Evolutionary conservation across 441 rosid species (phyloP).

Genomic region (Viola pubescens): DNA sequence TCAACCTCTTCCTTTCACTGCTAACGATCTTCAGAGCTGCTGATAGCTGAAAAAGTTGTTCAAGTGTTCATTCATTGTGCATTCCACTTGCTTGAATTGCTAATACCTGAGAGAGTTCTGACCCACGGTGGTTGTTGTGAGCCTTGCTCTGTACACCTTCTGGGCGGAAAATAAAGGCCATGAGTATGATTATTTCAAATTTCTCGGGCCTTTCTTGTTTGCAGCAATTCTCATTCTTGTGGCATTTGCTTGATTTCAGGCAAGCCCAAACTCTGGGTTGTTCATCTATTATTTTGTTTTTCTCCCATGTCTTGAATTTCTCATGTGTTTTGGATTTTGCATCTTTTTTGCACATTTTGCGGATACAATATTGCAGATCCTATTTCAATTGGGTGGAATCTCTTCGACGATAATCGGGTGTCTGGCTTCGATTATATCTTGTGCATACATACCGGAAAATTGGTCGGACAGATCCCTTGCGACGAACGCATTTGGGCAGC

Average conservation of each 20-base stretch:
- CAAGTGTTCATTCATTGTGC: no score
- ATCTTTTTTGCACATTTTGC: neutral
- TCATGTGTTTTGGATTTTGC: neutral
- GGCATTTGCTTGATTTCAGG: conserved; percentile 72
- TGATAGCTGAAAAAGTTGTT: conserved; percentile 10
- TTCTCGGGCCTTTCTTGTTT: conserved; percentile 86
- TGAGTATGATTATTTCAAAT: conserved; percentile 42
- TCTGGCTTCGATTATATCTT: conserved; percentile 62
- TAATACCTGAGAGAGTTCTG: no score
- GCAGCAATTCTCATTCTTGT: conserved; percentile 62
- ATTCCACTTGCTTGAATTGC: no score
- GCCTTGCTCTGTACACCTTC: conserved; percentile 76
- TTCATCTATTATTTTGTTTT: no score
- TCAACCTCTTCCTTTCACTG: conserved; percentile 56
- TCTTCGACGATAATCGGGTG: conserved; percentile 74
- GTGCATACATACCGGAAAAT: conserved; percentile 83
- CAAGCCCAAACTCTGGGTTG: conserved; percentile 7
- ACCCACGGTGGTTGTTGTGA: conserved; percentile 54
- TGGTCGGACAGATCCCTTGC: conserved; percentile 66
- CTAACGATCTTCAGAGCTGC: conserved; percentile 45
- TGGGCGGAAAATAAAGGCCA: conserved; percentile 89
- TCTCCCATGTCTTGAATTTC: neutral
- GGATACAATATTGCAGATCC: conserved; percentile 39
- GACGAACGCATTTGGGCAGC: conserved; percentile 90
- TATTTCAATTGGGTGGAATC: conserved; percentile 64